A percentile compares a stretch with the other conserved stretches of the same genome.
Evolutionary conservation across 768 basidiomycete genomes (phyloP).

Genomic region (Rhodosporidiobolus sp.): DNA sequence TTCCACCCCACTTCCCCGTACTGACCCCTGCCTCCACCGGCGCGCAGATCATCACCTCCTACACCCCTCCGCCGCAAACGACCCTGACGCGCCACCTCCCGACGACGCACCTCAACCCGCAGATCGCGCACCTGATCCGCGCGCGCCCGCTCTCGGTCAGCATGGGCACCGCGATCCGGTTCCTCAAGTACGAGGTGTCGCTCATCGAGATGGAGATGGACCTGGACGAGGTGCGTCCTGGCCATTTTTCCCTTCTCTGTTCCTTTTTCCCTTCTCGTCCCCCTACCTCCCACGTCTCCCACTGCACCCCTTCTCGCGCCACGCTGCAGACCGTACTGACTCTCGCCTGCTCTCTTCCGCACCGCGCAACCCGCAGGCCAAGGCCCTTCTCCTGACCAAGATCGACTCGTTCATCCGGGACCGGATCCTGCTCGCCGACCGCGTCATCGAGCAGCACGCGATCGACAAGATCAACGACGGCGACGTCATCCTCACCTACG

Average conservation of each 20-base stretch:
- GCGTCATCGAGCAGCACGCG: constrained; percentile 85
- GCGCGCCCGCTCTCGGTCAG: constrained; percentile 87
- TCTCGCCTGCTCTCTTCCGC: neutral
- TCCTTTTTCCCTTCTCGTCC: neutral
- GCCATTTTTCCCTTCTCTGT: neutral
- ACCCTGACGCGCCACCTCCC: constrained; percentile 79
- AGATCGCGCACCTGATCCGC: constrained; percentile 83
- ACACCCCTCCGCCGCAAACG: constrained; percentile 77
- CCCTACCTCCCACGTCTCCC: neutral
- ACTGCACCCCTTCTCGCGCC: too few relatives aligned
- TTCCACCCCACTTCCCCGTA: constrained; percentile 43
- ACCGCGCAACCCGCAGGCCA: constrained; percentile 61
- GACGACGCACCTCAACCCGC: constrained; percentile 85
- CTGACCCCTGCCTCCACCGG: constrained; percentile 45
- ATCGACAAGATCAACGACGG: constrained; percentile 91
- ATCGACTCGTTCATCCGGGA: constrained; percentile 94
- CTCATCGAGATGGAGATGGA: constrained; percentile 86
- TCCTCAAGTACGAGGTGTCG: constrained; percentile 93
- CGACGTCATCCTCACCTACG: constrained; percentile 88
- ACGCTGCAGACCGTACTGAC: neutral
- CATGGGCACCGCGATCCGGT: constrained; percentile 90
- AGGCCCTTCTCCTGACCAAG: constrained; percentile 71
- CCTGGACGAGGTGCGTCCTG: constrained; percentile 79
- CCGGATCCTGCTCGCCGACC: constrained; percentile 85
- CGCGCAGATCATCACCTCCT: constrained; percentile 80